Evolutionary conservation across 306 rosid genomes (phyloP).

Genomic region (Malus orientalis): DNA sequence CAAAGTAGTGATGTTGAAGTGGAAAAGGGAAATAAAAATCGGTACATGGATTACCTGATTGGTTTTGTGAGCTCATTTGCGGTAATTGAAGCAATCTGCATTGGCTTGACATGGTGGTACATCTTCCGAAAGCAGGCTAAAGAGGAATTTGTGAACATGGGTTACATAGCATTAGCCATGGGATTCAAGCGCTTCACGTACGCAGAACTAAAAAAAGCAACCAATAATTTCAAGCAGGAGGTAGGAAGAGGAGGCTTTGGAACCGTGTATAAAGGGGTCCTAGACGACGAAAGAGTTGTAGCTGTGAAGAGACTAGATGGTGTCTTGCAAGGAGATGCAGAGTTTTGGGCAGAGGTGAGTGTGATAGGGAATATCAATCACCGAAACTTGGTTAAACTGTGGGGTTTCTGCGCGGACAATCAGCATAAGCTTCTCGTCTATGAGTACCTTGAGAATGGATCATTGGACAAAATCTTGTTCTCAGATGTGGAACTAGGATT

Average conservation of each 20-base stretch:
- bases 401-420: conserved; percentile 31
- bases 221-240: conserved; percentile 19
- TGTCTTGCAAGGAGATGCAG: conserved; percentile 28
- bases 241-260: conserved; percentile 31
- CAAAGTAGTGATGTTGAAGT: neutral
- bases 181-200: conserved; percentile 25
- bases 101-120: conserved; percentile 30
- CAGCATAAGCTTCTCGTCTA: conserved; percentile 33
- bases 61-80: conserved; percentile 21
- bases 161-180: conserved; percentile 21
- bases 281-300: conserved; percentile 26
- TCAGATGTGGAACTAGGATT: conserved; percentile 7
- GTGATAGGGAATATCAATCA: conserved; percentile 37
- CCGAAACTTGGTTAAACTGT: conserved; percentile 31
- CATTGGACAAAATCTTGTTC: conserved; percentile 28
- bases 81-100: conserved; percentile 7
- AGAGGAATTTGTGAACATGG: conserved; percentile 27
- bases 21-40: neutral
- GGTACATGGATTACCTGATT: conserved; percentile 11
- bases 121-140: conserved; percentile 8
- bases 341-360: conserved; percentile 43
- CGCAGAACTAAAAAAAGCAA: conserved; percentile 14
- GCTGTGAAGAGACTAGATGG: conserved; percentile 43
- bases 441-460: conserved; percentile 28
- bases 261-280: conserved; percentile 23